Percentiles rank a stretch among this genome's conserved stretches.
Conservation (phyloP, 306 rosid species). For the Luffa aegyptiaca region DNA sequence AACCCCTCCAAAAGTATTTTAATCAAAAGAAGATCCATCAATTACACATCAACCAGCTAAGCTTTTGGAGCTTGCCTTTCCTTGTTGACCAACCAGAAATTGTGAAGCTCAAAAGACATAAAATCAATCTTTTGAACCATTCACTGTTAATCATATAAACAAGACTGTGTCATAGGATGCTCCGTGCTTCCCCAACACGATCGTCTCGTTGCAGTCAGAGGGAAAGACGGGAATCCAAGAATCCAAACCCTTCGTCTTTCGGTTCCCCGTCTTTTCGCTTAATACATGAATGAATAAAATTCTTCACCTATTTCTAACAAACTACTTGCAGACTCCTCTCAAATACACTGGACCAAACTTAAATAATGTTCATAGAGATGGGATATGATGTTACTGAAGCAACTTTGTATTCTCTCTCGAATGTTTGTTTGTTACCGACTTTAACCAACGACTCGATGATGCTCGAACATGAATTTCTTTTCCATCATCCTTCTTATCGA, state of each 20-base stretch:
- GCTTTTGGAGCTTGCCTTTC: conserved; percentile 47
- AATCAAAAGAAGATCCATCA: background rate
- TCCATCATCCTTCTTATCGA: background rate
- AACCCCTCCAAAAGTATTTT: conserved; percentile 10
- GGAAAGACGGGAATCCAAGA: conserved; percentile 74
- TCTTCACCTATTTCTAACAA: conserved; percentile 35
- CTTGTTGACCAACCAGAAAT: conserved; percentile 34
- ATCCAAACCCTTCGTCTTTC: conserved; percentile 20
- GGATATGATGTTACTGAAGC: conserved; percentile 1
- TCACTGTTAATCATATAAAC: conserved; percentile 29
- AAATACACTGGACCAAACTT: conserved; percentile 24
- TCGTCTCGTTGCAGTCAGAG: conserved; percentile 33
- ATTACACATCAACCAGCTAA: conserved; percentile 32
- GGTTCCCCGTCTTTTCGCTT: conserved; percentile 18
- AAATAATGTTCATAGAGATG: conserved; percentile 13
- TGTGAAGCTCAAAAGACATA: conserved; percentile 53
- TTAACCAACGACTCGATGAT: background rate
- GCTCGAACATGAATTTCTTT: background rate
- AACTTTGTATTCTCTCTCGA: background rate
- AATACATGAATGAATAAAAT: conserved; percentile 28
- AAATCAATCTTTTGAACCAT: conserved; percentile 60
- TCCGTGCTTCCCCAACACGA: conserved; percentile 51
- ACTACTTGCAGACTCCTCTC: conserved; percentile 13
- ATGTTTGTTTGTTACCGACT: background rate
- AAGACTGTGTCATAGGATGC: conserved; percentile 73